Percentiles rank a stretch among this genome's conserved stretches.
phyloP scores from a whole-genome alignment of 2,329 filamentous ascomycete genomes.

The Cercospora sp. region DNA sequence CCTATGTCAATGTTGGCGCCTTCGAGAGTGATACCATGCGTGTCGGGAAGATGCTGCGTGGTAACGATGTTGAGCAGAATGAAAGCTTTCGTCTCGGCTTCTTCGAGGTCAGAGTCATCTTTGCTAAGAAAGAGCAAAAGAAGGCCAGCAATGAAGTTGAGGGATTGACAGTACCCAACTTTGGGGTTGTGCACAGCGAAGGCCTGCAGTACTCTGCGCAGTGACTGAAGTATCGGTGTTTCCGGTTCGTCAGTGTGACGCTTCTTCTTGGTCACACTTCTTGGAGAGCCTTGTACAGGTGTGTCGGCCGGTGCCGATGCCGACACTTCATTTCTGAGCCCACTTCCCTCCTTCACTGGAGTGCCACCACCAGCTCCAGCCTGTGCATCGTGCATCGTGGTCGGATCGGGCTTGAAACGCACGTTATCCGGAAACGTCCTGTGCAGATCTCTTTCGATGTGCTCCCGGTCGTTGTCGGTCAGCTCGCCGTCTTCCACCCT shows the following conservation, averaged over 20 bases:
- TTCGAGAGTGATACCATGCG: slow-evolving; percentile 85
- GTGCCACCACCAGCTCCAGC: slow-evolving; percentile 34
- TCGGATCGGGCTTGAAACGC: slow-evolving; percentile 72
- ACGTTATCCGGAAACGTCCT: slow-evolving; percentile 94
- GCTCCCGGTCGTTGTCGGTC: slow-evolving; percentile 75
- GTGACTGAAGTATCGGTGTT: slow-evolving; percentile 74
- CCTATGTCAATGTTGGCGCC: slow-evolving; percentile 92
- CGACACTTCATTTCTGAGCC: slow-evolving; percentile 7
- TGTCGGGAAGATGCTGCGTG: slow-evolving; percentile 81
- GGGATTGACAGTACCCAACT: slow-evolving; percentile 92
- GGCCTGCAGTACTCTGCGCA: slow-evolving; percentile 82
- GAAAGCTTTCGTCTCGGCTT: slow-evolving; percentile 87
- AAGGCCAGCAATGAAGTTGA: slow-evolving; percentile 91
- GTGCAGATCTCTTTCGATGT: slow-evolving; percentile 90
- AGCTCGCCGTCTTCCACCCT: slow-evolving; percentile 60
- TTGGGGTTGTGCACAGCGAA: slow-evolving; percentile 88
- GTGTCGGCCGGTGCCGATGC: slow-evolving; percentile 16
- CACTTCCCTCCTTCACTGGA: slow-evolving; percentile 18
- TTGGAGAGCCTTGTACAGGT: background rate
- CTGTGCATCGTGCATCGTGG: slow-evolving; percentile 37
- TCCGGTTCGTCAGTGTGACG: slow-evolving; percentile 54
- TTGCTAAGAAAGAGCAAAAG: slow-evolving; percentile 74
- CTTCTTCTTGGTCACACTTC: slow-evolving; percentile 30
- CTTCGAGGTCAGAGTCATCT: slow-evolving; percentile 45
- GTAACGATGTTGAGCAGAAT: slow-evolving; percentile 94